phyloP scores from a whole-genome alignment of 805 yeast genomes.

The Candida dajiaensis region DNA sequence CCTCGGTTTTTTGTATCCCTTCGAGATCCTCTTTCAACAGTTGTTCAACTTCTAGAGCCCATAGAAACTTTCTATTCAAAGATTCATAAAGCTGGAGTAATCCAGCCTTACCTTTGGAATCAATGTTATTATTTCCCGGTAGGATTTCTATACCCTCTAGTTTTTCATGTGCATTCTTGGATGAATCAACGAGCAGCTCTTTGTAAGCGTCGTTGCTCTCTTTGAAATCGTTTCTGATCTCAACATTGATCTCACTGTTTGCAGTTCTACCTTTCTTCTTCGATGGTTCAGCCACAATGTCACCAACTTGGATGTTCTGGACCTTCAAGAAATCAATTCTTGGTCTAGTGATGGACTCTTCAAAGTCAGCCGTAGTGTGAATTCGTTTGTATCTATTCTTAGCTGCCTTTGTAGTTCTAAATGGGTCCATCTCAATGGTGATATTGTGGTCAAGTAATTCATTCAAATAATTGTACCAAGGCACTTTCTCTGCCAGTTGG shows the following conservation, averaged over 20 bases:
- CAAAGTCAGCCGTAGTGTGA: slow-evolving; percentile 8
- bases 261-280: slow-evolving; percentile 24
- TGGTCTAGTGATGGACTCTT: slow-evolving; percentile 3
- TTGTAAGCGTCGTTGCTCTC: slow-evolving; percentile 8
- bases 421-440: not conserved
- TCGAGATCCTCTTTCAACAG: slow-evolving; percentile 28
- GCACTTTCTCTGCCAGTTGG: slow-evolving; percentile 3
- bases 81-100: slow-evolving; percentile 21
- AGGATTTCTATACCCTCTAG: slow-evolving; percentile 14
- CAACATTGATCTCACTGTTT: slow-evolving; percentile 20
- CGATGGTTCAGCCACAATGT: slow-evolving; percentile 21
- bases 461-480: slow-evolving; percentile 14
- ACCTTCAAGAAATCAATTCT: slow-evolving; percentile 21
- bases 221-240: slow-evolving; percentile 15
- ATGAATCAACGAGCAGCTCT: not conserved
- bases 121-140: slow-evolving; percentile 15
- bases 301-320: slow-evolving; percentile 20
- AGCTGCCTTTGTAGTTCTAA: not conserved
- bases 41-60: slow-evolving; percentile 34
- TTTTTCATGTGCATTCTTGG: slow-evolving; percentile 7
- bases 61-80: slow-evolving; percentile 29
- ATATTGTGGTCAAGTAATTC: slow-evolving; percentile 4
- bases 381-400: slow-evolving; percentile 5
- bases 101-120: slow-evolving; percentile 9
- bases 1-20: slow-evolving; percentile 28